Base-by-base conservation (phyloP, 73 alveolate species). In the Paramecium sonneborni region DNA sequence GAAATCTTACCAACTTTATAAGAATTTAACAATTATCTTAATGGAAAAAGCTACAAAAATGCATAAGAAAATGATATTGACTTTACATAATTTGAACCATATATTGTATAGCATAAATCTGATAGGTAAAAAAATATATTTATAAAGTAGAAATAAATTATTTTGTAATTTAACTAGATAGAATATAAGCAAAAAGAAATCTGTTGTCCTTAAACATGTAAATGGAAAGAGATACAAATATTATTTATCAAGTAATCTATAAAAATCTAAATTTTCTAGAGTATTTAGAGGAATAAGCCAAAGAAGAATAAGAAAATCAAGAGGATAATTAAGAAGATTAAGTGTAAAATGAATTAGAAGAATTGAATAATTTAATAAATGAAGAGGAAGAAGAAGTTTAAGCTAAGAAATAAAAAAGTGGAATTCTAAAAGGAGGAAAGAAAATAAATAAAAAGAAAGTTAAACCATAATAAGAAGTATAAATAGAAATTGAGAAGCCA, bases 141-240 rank as follows among this genome's bases (percentile, higher is more conserved):
- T 46, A 21, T 3, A 35, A 3, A 7, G 8, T 79, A 79, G 90
- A 34, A 46, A 79, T 44, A 79, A 79, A 79, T 10, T 79, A 10
- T 79, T 20, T 44, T 79, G 90, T 62, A 79, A 79, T 79, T 46
- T 79, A 46, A 79, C 90, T 5, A 43, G 74, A 46, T 79, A 79
- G 41, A 44, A 30, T 26, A 79, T 79, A 1, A 79, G 48, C 26
- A 39, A 46, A 79, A 79, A 39, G 32, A 79, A 79, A 34, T 24
- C 90, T 30, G 69, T 39, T 9, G 30, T 79, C 8, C 43, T 79
- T 12, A 79, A 79, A 23, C 90, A 79, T 79, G 90, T 79, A 7
- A 79, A 79, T 79, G 90, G 90, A 41, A 79, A 79, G 55, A 79
- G 90, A 79, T 79, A 79, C 28, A 79, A 79, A 44, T 34, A 43